These are phyloP conservation scores for Diospyros kaki DNA, from an alignment of 148 eudicot genomes.

Conservation along the genomic window DNA sequence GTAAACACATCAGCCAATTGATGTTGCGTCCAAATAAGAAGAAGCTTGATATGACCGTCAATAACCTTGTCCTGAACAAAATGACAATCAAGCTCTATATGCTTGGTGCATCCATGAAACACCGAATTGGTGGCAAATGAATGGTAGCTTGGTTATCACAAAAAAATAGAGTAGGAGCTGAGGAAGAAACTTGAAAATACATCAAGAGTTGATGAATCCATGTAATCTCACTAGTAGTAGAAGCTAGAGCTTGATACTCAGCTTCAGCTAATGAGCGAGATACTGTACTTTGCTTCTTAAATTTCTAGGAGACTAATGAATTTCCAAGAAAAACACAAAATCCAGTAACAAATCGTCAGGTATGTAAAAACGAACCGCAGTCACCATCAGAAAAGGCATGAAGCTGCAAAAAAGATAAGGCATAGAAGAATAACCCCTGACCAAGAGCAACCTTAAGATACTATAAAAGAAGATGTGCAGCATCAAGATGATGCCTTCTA, in stretches of 20 bases:
- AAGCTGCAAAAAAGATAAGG: neutral
- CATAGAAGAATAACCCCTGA: neutral
- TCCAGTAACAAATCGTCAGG: neutral
- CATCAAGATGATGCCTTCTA: neutral
- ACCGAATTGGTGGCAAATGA: too few relatives aligned
- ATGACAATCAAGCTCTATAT: too few relatives aligned
- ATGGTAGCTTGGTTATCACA: neutral
- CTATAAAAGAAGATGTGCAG: neutral
- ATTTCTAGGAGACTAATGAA: neutral
- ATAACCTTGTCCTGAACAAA: too few relatives aligned
- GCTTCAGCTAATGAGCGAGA: neutral
- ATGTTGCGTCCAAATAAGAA: too few relatives aligned
- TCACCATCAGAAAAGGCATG: slow-evolving; percentile 3
- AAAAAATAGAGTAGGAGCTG: neutral
- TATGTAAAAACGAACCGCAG: neutral
- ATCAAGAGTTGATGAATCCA: neutral
- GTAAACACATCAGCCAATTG: too few relatives aligned
- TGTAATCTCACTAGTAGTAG: neutral
- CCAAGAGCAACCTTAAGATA: neutral
- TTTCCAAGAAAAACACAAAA: neutral
- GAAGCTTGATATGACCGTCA: too few relatives aligned
- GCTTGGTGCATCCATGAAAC: too few relatives aligned
- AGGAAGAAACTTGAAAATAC: neutral
- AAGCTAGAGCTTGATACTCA: neutral
- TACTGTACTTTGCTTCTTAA: neutral